These are phyloP conservation scores for Ramularia endophylla DNA, from an alignment of 2,329 filamentous ascomycete species.

Conservation along the genomic window DNA sequence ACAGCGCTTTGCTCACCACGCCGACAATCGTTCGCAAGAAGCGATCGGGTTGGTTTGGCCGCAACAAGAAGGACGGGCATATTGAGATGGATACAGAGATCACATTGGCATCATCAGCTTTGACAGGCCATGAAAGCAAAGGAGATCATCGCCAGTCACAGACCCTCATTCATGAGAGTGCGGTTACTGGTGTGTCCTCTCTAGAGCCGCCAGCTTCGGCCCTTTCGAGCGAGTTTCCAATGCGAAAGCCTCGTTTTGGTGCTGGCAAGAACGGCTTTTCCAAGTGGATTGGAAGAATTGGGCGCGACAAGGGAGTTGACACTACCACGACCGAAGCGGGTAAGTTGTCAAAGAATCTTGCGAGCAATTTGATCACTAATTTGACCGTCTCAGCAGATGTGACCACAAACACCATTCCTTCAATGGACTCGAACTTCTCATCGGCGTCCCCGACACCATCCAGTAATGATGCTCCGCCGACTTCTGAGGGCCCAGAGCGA, in stretches of 20 bases:
- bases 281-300: constrained; percentile 49
- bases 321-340: constrained; percentile 14
- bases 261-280: constrained; percentile 44
- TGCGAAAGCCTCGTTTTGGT: constrained; percentile 32
- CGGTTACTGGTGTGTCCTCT: constrained; percentile 21
- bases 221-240: constrained; percentile 40
- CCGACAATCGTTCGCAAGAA: constrained; percentile 34
- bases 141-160: constrained; percentile 14
- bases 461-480: constrained; percentile 42
- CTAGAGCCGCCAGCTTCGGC: constrained; percentile 27
- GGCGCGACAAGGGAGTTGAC: constrained; percentile 28
- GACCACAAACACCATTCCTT: constrained; percentile 20
- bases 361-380: constrained; percentile 1
- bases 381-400: constrained; percentile 12
- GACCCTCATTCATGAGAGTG: constrained; percentile 26
- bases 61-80: constrained; percentile 22
- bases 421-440: constrained; percentile 28
- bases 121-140: constrained; percentile 2
- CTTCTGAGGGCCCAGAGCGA: constrained; percentile 43
- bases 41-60: constrained; percentile 43
- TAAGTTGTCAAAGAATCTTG: constrained; percentile 9
- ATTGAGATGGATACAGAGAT: constrained; percentile 9
- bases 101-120: background rate
- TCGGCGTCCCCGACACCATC: constrained; percentile 34
- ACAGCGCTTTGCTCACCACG: constrained; percentile 19